phyloP scores from a whole-genome alignment of 2,329 filamentous ascomycete species.

The Colletotrichum lindemuthianum region DNA sequence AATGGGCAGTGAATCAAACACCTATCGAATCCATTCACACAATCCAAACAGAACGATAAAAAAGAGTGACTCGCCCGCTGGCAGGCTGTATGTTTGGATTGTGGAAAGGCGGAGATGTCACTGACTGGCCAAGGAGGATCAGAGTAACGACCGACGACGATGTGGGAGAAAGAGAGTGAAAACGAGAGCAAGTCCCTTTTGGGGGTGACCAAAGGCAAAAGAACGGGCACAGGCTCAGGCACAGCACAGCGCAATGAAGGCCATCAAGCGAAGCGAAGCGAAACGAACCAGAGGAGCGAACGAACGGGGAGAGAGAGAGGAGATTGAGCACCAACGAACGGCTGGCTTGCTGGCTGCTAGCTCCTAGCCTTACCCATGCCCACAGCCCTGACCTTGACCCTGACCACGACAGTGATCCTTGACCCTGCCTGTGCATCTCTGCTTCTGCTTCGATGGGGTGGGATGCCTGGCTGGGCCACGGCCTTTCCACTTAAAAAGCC shows the following conservation, averaged over 20 bases:
- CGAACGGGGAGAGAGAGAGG: slow-evolving; percentile 25
- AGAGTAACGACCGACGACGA: slow-evolving; percentile 46
- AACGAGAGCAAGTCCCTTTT: slow-evolving; percentile 36
- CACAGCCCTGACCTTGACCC: neutral
- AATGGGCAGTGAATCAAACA: slow-evolving; percentile 4
- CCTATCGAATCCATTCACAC: slow-evolving; percentile 25
- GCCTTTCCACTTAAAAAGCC: too few relatives aligned
- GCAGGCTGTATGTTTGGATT: slow-evolving; percentile 56
- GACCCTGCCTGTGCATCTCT: neutral
- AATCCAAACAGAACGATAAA: slow-evolving; percentile 43
- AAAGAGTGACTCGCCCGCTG: slow-evolving; percentile 69
- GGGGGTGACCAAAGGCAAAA: slow-evolving; percentile 38
- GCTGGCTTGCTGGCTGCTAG: neutral
- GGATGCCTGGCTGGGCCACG: too few relatives aligned
- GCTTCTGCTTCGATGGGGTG: too few relatives aligned
- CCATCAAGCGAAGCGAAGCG: slow-evolving; percentile 34
- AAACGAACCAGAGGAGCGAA: slow-evolving; percentile 26
- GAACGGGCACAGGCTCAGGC: slow-evolving; percentile 28
- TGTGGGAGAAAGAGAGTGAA: slow-evolving; percentile 37
- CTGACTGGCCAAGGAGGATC: slow-evolving; percentile 35
- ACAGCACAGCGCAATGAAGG: slow-evolving; percentile 7
- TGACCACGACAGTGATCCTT: neutral
- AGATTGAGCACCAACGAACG: slow-evolving; percentile 10
- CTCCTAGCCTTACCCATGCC: neutral
- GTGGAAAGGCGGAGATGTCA: slow-evolving; percentile 46